These are phyloP conservation scores for Astragalus membranaceus DNA, from an alignment of 306 rosid genomes.

Conservation along the genomic window DNA sequence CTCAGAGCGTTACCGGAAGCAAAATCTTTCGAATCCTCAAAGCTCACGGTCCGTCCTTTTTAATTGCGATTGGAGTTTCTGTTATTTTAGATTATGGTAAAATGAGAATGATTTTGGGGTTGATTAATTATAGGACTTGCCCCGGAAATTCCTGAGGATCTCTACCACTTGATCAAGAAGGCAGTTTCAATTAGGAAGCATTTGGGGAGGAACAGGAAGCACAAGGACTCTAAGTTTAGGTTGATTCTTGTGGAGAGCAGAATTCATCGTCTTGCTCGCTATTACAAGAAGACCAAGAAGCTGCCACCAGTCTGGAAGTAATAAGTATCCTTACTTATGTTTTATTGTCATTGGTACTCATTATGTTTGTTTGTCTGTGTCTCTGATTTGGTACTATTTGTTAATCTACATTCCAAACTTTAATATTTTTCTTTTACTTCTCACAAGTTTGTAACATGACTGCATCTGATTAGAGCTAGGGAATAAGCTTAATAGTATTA, in stretches of 20 bases:
- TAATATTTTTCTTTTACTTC: too few relatives aligned
- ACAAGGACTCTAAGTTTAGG: conserved; percentile 70
- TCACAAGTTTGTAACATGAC: too few relatives aligned
- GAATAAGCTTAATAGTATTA: background rate
- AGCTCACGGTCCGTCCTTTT: conserved; percentile 54
- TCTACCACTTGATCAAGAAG: conserved; percentile 87
- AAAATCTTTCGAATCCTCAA: conserved; percentile 72
- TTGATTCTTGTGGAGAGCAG: conserved; percentile 83
- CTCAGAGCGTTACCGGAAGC: conserved; percentile 70
- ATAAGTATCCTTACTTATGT: too few relatives aligned
- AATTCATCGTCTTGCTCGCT: conserved; percentile 72
- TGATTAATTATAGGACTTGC: conserved; percentile 62
- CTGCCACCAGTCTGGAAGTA: conserved; percentile 83
- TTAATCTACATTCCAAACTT: too few relatives aligned
- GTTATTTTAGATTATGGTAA: background rate
- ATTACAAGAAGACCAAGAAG: conserved; percentile 82
- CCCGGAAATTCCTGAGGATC: too few relatives aligned
- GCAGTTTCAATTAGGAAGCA: conserved; percentile 82
- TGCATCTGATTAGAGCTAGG: background rate
- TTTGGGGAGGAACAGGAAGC: conserved; percentile 83
- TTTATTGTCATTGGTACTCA: too few relatives aligned
- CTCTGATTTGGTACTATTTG: too few relatives aligned
- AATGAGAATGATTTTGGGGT: background rate
- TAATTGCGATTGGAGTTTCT: background rate
- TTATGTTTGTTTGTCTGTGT: too few relatives aligned